Base-by-base conservation (phyloP, 2,329 filamentous ascomycete species). In the Alternaria postmessia region DNA sequence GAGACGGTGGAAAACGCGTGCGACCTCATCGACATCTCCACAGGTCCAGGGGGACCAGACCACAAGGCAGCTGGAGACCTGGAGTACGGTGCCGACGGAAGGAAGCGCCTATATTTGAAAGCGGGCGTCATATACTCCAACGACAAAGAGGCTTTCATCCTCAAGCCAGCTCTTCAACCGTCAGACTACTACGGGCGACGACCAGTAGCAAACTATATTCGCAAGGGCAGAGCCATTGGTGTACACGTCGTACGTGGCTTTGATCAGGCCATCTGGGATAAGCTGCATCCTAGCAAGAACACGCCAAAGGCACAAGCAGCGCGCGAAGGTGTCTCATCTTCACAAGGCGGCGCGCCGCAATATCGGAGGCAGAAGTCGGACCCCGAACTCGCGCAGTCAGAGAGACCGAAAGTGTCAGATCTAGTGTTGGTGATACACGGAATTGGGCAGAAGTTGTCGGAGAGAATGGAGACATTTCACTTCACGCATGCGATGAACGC, bases 401-500 rank as follows among this genome's bases (percentile, higher is more conserved):
- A 75, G 85, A 88, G 74, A 28, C 88, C 88, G 2, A 88, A 89
- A 62, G 91, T 96, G 5, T 94, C 91, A 1, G 95, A 99, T 73
- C 83, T 99, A 7, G 87, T 98, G 2, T 84, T 99, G 5, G 92
- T 98, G 9, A 91, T 95, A 43, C 95, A 99, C 72, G 95, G 95
- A 2, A 98, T 99, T 65, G 95, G 95, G 0, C 95, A 99, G 77
- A 98, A 99, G 76, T 85, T 98, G 51, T 96, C 94, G 0, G 93
- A 99, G 75, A 86, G 94, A 12, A 92, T 98, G 62, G 94, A 98
- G 78, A 97, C 93, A 69, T 99, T 94, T 71, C 93, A 98, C 77
- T 99, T 99, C 71, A 99, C 95, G 0, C 94, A 98, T 76, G 92
- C 93, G 5, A 94, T 98, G 75, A 98, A 97, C 73, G 87, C 89